These are phyloP conservation scores for Rubia yunnanensis DNA, from an alignment of 257 asterid genomes.

Conservation along the genomic window DNA sequence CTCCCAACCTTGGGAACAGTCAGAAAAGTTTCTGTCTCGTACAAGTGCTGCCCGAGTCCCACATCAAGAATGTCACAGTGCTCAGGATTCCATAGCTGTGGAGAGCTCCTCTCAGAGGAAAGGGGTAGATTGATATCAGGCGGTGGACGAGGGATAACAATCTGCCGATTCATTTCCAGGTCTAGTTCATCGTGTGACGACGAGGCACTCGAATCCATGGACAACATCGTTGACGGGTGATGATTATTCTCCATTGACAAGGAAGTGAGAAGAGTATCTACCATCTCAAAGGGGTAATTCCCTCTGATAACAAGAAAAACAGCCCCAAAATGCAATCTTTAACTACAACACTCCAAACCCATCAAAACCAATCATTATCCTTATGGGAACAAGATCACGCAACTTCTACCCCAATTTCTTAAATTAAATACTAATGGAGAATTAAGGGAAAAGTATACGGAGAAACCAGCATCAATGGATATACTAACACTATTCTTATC, in stretches of 20 bases:
- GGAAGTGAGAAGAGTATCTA: constrained; percentile 56
- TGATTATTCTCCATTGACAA: constrained; percentile 76
- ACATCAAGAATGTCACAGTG: constrained; percentile 79
- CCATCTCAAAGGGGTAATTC: constrained; percentile 41
- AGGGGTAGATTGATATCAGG: constrained; percentile 88
- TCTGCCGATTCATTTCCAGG: constrained; percentile 69
- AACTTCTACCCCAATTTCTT: constrained; percentile 16
- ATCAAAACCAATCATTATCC: constrained; percentile 21
- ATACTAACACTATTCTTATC: background rate
- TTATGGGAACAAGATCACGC: constrained; percentile 12
- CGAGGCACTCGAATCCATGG: constrained; percentile 91
- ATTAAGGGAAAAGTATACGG: background rate
- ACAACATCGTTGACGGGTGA: constrained; percentile 84
- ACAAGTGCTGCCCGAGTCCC: constrained; percentile 61
- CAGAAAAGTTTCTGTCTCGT: constrained; percentile 52
- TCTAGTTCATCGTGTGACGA: constrained; percentile 70
- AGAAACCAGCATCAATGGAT: background rate
- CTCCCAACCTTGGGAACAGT: constrained; percentile 51
- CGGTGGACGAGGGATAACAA: constrained; percentile 64
- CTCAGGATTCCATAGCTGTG: constrained; percentile 61
- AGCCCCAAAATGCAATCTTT: constrained; percentile 21
- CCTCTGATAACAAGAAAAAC: constrained; percentile 19
- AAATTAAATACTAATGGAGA: constrained; percentile 8
- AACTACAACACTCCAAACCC: constrained; percentile 21
- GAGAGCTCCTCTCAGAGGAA: constrained; percentile 68